These are phyloP conservation scores for Porcisia deanei DNA, from an alignment of 208 protist genomes.

Conservation along the genomic window DNA sequence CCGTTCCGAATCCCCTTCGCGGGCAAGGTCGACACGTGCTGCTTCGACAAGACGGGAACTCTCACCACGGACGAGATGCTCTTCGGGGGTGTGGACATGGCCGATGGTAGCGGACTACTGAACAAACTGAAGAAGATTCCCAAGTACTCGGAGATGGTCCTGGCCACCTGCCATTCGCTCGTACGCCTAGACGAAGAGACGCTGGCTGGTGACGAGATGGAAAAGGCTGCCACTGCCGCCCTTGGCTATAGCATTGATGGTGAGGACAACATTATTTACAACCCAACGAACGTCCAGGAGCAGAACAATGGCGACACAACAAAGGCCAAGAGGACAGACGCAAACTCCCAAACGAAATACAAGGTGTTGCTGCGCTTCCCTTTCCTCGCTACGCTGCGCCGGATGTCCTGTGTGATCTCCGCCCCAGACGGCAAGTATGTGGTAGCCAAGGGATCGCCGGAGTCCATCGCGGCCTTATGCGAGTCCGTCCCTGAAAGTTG, in stretches of 20 bases:
- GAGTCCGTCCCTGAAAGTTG: conserved; percentile 79
- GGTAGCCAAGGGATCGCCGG: conserved; percentile 96
- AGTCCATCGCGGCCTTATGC: conserved; percentile 92
- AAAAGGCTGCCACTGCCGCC: conserved; percentile 91
- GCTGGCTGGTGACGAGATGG: conserved; percentile 97
- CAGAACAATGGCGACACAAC: conserved; percentile 16
- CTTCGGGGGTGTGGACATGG: conserved; percentile 89
- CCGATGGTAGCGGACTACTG: conserved; percentile 88
- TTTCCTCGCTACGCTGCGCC: conserved; percentile 95
- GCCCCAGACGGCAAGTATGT: conserved; percentile 66
- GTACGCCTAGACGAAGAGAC: conserved; percentile 87
- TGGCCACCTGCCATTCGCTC: conserved; percentile 91
- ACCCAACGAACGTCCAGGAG: conserved; percentile 39
- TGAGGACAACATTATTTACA: conserved; percentile 75
- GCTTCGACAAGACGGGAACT: conserved; percentile 99
- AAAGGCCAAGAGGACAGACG: conserved; percentile 6
- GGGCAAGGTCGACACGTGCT: conserved; percentile 98
- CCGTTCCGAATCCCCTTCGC: conserved; percentile 99
- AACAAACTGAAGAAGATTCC: conserved; percentile 82
- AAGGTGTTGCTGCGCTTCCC: conserved; percentile 92
- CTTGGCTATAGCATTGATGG: conserved; percentile 86
- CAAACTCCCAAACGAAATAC: conserved; percentile 39
- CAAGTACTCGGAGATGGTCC: conserved; percentile 68
- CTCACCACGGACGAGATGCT: conserved; percentile 96
- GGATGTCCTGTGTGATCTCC: conserved; percentile 95